Conservation (phyloP, 192 early-diverging fungal species). For the Coemansia sp. region DNA sequence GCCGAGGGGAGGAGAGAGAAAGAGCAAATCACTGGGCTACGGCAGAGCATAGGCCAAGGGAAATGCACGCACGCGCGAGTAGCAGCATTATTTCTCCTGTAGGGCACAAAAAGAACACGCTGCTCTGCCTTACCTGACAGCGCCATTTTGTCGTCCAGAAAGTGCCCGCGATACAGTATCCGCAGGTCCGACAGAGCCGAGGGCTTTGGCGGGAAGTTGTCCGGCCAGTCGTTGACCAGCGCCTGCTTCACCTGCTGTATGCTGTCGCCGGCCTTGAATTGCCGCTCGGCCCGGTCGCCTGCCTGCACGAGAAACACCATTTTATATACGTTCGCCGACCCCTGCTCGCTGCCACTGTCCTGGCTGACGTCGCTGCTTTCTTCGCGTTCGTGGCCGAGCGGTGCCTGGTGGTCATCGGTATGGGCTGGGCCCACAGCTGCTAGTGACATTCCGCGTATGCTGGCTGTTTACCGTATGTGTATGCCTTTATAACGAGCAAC, state of each 20-base stretch:
- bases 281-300: conserved; percentile 19
- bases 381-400: conserved; percentile 3
- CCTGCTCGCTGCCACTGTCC: conserved; percentile 1
- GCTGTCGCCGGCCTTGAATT: conserved; percentile 23
- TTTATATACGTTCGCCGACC: conserved; percentile 7
- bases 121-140: conserved; percentile 26
- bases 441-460: not conserved
- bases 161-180: conserved; percentile 37
- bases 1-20: too few species aligned
- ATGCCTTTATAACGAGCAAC: not conserved
- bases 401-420: not conserved
- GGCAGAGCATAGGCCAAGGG: not conserved
- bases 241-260: conserved; percentile 31
- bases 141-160: conserved; percentile 31
- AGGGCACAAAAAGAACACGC: not conserved
- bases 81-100: too few species aligned
- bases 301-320: conserved; percentile 36
- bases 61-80: not conserved
- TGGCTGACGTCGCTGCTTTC: conserved; percentile 16
- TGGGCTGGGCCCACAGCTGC: not conserved
- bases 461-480: too few species aligned
- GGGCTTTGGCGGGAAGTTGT: conserved; percentile 33
- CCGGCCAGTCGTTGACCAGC: conserved; percentile 34
- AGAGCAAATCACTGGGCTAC: too few species aligned
- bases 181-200: conserved; percentile 23